Conservation (phyloP, 805 yeast species). For the Priceomyces melissophilus region DNA sequence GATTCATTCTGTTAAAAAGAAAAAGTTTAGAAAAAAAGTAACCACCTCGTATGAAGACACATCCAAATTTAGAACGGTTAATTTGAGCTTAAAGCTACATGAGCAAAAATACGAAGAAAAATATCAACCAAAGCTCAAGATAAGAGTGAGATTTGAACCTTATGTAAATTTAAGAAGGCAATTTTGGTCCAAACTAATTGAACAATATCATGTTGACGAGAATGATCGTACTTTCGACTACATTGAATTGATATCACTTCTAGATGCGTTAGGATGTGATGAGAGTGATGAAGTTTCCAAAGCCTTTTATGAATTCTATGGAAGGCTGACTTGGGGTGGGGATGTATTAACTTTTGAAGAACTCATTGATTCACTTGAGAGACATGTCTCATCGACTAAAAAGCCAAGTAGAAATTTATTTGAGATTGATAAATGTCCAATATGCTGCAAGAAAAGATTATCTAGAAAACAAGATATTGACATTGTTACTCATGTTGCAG, state of each 20-base stretch:
- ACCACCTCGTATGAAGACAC: constrained; percentile 32
- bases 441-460: constrained; percentile 63
- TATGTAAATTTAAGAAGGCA: constrained; percentile 61
- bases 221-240: constrained; percentile 42
- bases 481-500: constrained; percentile 80
- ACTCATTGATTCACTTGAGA: constrained; percentile 46
- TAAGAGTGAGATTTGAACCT: constrained; percentile 64
- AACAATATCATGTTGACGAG: constrained; percentile 47
- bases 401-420: constrained; percentile 42
- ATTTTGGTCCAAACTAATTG: constrained; percentile 65
- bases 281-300: constrained; percentile 53
- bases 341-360: constrained; percentile 45
- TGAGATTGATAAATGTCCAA: constrained; percentile 71
- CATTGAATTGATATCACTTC: constrained; percentile 59
- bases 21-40: constrained; percentile 28
- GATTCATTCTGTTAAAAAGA: constrained; percentile 26
- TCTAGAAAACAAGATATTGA: constrained; percentile 56
- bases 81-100: constrained; percentile 30
- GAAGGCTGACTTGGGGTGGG: constrained; percentile 52
- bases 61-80: constrained; percentile 40
- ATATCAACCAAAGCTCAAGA: constrained; percentile 51
- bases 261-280: constrained; percentile 59
- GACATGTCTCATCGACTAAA: constrained; percentile 22
- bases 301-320: constrained; percentile 46
- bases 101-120: constrained; percentile 31